Evolutionary conservation across 83 land plant species (phyloP).

Genomic region (Diphasiastrum complanatum): DNA sequence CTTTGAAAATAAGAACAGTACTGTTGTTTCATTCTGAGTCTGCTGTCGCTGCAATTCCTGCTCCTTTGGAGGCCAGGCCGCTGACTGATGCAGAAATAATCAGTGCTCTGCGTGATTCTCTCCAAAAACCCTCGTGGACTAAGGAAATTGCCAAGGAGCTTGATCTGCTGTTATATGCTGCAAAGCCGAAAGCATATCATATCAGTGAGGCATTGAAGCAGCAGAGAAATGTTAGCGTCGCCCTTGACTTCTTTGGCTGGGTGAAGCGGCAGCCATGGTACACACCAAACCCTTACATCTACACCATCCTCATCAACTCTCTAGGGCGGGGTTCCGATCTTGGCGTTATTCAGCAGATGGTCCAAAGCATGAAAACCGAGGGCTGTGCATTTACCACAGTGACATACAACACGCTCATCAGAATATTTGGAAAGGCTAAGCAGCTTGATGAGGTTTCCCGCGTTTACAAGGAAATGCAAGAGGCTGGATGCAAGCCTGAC

Average conservation of each 20-base stretch:
- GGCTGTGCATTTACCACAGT: slow-evolving; percentile 25
- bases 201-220: slow-evolving; percentile 39
- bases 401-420: slow-evolving; percentile 52
- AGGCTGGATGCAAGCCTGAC: slow-evolving; percentile 35
- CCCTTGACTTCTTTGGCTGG: slow-evolving; percentile 63
- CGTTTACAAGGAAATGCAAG: slow-evolving; percentile 58
- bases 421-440: slow-evolving; percentile 41
- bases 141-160: too few species aligned
- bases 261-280: slow-evolving; percentile 66
- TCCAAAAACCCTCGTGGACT: too few species aligned
- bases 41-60: too few species aligned
- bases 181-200: slow-evolving; percentile 46
- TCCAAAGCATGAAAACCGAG: slow-evolving; percentile 50
- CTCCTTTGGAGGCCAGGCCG: too few species aligned
- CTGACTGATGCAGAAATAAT: too few species aligned
- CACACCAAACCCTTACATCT: slow-evolving; percentile 39
- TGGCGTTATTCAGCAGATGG: slow-evolving; percentile 42
- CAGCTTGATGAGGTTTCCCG: slow-evolving; percentile 55
- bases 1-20: too few species aligned
- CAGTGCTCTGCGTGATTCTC: too few species aligned
- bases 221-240: slow-evolving; percentile 37
- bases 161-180: slow-evolving; percentile 47
- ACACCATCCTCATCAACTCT: slow-evolving; percentile 41
- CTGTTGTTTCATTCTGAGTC: too few species aligned
- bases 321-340: slow-evolving; percentile 34